Conservation (phyloP, 179 eudicot species). For the Beta macrorhiza region DNA sequence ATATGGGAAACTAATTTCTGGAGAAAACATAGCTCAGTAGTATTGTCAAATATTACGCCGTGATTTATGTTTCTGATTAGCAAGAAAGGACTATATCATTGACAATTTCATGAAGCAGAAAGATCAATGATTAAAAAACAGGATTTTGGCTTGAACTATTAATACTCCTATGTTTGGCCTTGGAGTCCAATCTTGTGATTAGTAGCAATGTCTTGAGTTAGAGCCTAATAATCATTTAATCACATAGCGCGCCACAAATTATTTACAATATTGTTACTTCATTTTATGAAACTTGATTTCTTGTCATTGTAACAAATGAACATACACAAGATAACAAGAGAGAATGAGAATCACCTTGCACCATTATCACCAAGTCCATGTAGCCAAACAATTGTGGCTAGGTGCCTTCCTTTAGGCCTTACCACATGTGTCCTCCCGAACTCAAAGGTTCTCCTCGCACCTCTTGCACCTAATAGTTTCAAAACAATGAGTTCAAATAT, state of each 20-base stretch:
- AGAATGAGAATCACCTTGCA: conserved; percentile 65
- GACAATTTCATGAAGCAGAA: not conserved
- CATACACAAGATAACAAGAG: not conserved
- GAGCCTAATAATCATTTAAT: not conserved
- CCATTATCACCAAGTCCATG: conserved; percentile 99
- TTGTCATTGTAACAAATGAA: conserved; percentile 15
- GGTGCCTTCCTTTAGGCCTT: conserved; percentile 88
- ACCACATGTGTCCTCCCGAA: conserved; percentile 98
- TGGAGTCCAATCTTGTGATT: not conserved
- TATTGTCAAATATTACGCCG: not conserved
- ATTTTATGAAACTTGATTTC: not conserved
- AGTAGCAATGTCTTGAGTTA: not conserved
- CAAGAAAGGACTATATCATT: not conserved
- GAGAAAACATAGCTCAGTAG: not conserved
- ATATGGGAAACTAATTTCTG: not conserved
- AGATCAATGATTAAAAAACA: conserved; percentile 8
- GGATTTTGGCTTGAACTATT: not conserved
- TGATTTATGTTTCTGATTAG: not conserved
- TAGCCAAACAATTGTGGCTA: conserved; percentile 93
- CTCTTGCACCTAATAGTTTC: conserved; percentile 56
- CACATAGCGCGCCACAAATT: not conserved
- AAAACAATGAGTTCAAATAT: conserved; percentile 2
- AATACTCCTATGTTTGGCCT: not conserved
- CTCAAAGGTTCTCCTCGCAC: conserved; percentile 58
- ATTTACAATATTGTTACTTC: not conserved